Conservation (phyloP, 1,284 basidiomycete genomes). For the Apiotrichum sp. region DNA sequence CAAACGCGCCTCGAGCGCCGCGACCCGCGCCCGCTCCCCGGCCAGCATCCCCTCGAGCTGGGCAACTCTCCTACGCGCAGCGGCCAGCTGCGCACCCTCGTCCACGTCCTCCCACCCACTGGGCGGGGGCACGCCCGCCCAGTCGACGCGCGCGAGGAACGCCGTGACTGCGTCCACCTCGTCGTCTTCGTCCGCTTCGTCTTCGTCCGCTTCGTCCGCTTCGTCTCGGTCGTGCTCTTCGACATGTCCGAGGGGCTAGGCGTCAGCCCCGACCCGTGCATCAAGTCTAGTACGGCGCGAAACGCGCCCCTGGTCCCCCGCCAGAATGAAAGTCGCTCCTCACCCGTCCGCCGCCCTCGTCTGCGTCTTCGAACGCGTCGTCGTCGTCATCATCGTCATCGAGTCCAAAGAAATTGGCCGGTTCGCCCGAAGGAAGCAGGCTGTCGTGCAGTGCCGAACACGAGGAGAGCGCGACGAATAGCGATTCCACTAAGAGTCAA, state of each 20-base stretch:
- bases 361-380: conserved; percentile 44
- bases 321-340: no score
- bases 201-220: conserved; percentile 33
- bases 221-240: conserved; percentile 50
- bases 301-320: no score
- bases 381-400: conserved; percentile 51
- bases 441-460: conserved; percentile 84
- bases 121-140: conserved; percentile 11
- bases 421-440: conserved; percentile 53
- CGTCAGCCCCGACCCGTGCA: no score
- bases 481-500: conserved; percentile 61
- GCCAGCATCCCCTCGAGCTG: conserved; percentile 4
- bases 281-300: no score
- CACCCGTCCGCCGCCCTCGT: conserved; percentile 29
- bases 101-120: conserved; percentile 7
- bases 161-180: conserved; percentile 55
- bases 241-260: conserved; percentile 26
- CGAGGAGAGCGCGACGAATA: conserved; percentile 79
- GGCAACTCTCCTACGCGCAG: conserved; percentile 1
- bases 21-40: not conserved
- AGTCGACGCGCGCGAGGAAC: conserved; percentile 66
- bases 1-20: not conserved
- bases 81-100: not conserved
- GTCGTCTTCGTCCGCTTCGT: conserved; percentile 18
- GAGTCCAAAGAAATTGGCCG: conserved; percentile 37